Conservation (phyloP, 176 grass and related monocot species). For the Juncus inflexus region DNA sequence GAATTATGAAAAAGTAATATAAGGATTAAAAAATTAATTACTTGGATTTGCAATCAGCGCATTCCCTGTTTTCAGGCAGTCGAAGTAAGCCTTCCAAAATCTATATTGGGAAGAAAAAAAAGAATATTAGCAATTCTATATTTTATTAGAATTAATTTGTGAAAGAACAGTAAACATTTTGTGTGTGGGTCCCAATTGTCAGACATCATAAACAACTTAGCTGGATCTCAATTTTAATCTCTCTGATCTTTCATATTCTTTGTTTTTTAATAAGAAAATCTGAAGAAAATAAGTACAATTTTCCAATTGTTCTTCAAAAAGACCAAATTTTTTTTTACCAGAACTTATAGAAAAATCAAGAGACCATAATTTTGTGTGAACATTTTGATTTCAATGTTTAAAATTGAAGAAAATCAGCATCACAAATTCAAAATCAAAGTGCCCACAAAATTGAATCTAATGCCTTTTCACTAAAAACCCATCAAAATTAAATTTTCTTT, state of each 20-base stretch:
- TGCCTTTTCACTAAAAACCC: neutral
- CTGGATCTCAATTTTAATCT: neutral
- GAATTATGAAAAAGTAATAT: no score
- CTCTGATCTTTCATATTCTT: neutral
- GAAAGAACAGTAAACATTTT: no score
- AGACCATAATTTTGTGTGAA: neutral
- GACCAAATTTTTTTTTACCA: neutral
- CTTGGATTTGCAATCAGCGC: slow-evolving; percentile 96
- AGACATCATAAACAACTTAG: slow-evolving; percentile 1
- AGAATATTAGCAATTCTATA: neutral
- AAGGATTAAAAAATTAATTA: slow-evolving; percentile 34
- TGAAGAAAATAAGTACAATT: neutral
- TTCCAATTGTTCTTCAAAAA: neutral
- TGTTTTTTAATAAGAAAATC: neutral
- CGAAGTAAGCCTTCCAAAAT: slow-evolving; percentile 75
- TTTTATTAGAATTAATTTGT: no score
- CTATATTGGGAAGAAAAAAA: slow-evolving; percentile 34
- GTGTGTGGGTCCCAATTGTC: neutral
- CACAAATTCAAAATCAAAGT: slow-evolving; percentile 23
- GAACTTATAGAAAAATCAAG: neutral
- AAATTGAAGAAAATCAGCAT: neutral
- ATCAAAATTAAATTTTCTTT: neutral
- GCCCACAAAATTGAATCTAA: neutral
- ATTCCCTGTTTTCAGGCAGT: slow-evolving; percentile 86
- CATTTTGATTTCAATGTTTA: neutral